Conservation (phyloP, 192 early-diverging fungal species). For the Gaertneriomyces semiglobifer region DNA sequence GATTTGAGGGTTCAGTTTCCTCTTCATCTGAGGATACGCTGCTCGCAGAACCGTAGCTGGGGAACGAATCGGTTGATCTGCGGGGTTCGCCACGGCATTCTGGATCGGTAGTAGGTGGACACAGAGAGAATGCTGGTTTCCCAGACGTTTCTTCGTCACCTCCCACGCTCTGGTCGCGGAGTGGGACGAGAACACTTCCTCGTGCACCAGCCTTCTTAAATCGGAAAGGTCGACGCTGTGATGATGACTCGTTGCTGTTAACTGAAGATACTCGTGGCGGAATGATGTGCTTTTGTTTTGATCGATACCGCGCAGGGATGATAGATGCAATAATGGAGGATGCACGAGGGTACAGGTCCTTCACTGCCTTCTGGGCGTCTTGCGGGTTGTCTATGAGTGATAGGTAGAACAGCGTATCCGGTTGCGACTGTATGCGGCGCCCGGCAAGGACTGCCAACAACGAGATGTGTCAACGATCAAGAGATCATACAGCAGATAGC, state of each 20-base stretch:
- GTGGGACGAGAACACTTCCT: conserved; percentile 22
- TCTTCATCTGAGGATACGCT: not conserved
- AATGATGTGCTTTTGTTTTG: conserved; percentile 2
- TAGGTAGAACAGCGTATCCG: conserved; percentile 18
- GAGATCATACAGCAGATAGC: not conserved
- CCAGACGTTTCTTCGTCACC: not conserved
- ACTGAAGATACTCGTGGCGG: conserved; percentile 7
- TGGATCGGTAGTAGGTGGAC: not conserved
- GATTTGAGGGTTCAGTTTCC: not conserved
- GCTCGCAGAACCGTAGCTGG: not conserved
- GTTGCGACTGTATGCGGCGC: not conserved
- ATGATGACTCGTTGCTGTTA: not conserved
- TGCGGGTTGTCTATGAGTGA: conserved; percentile 18
- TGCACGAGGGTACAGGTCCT: conserved; percentile 12
- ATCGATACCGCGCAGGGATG: conserved; percentile 18
- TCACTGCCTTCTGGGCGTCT: not conserved
- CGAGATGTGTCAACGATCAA: not conserved
- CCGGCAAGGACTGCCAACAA: not conserved
- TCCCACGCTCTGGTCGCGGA: conserved; percentile 5
- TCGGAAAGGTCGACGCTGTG: conserved; percentile 10
- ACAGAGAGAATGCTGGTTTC: not conserved
- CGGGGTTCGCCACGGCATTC: not conserved
- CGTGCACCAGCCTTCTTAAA: conserved; percentile 26
- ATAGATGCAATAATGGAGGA: not conserved
- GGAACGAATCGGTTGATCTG: not conserved